Conservation (phyloP, 2,329 filamentous ascomycete species). For the Alternaria arborescens region DNA sequence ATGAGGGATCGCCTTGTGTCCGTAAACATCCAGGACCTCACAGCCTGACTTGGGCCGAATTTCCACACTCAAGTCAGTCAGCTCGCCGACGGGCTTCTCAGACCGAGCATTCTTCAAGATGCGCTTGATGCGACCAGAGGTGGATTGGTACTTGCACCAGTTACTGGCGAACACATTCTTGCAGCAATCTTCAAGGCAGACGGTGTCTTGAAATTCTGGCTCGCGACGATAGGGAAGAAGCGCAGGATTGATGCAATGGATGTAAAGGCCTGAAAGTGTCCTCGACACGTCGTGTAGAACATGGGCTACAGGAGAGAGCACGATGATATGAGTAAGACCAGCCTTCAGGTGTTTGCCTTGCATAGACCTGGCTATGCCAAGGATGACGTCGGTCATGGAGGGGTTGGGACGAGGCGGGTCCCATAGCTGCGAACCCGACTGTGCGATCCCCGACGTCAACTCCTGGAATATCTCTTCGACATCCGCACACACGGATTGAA, state of each 20-base stretch:
- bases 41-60: constrained; percentile 36
- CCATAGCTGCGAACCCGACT: constrained; percentile 35
- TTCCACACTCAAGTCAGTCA: constrained; percentile 33
- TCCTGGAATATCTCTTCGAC: constrained; percentile 27
- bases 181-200: constrained; percentile 35
- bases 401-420: constrained; percentile 41
- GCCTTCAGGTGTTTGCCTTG: constrained; percentile 20
- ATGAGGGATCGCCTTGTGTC: constrained; percentile 25
- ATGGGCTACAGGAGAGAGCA: constrained; percentile 37
- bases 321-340: constrained; percentile 36
- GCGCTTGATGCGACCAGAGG: constrained; percentile 30
- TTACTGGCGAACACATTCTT: constrained; percentile 39
- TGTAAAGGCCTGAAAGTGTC: constrained; percentile 27
- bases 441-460: constrained; percentile 28
- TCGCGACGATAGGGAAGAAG: constrained; percentile 30
- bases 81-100: constrained; percentile 29
- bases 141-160: constrained; percentile 35
- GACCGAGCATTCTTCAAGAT: constrained; percentile 40
- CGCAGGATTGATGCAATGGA: constrained; percentile 43
- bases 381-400: constrained; percentile 37
- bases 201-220: constrained; percentile 17
- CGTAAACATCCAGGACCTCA: constrained; percentile 30
- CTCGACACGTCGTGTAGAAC: constrained; percentile 35
- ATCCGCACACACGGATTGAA: constrained; percentile 24
- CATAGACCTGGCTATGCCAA: constrained; percentile 35